Evolutionary conservation across 345 rosid genomes (phyloP).

Genomic region (Rhodamnia argentea): DNA sequence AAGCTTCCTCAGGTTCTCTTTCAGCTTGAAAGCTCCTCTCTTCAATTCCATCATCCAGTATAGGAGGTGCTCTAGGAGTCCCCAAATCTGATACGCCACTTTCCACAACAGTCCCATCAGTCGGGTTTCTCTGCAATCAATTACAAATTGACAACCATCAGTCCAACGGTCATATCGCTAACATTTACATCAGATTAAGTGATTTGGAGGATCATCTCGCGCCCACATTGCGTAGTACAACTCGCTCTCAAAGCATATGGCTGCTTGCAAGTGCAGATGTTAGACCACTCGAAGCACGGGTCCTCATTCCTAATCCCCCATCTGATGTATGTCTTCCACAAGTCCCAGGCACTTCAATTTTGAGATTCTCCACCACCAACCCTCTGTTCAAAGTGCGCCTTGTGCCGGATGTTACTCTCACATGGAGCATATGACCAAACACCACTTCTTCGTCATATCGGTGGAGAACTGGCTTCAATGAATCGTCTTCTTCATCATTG

Average conservation of each 20-base stretch:
- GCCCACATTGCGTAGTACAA: constrained; percentile 33
- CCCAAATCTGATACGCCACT: constrained; percentile 22
- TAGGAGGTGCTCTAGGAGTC: constrained; percentile 94
- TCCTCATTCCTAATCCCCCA: constrained; percentile 25
- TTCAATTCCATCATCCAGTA: constrained; percentile 42
- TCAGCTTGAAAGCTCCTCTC: constrained; percentile 26
- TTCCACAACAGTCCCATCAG: not conserved
- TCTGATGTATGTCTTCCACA: constrained; percentile 43
- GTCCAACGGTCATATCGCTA: not conserved
- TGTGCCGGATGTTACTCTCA: not conserved
- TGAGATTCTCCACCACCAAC: constrained; percentile 43
- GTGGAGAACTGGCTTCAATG: constrained; percentile 14
- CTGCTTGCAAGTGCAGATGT: constrained; percentile 31
- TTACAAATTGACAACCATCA: not conserved
- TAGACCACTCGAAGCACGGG: constrained; percentile 10
- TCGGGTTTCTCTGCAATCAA: not conserved
- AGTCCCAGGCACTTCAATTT: constrained; percentile 46
- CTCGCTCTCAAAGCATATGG: constrained; percentile 29
- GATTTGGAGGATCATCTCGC: constrained; percentile 2
- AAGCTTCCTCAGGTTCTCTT: not conserved
- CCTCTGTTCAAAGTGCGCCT: constrained; percentile 40
- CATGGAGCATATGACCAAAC: constrained; percentile 9
- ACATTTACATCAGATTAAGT: not conserved
- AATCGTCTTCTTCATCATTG: constrained; percentile 22
- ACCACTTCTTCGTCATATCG: constrained; percentile 26